Percentiles rank a stretch among this genome's conserved stretches.
Evolutionary conservation across 257 asterid species (phyloP).

Genomic region (Perilla frutescens): DNA sequence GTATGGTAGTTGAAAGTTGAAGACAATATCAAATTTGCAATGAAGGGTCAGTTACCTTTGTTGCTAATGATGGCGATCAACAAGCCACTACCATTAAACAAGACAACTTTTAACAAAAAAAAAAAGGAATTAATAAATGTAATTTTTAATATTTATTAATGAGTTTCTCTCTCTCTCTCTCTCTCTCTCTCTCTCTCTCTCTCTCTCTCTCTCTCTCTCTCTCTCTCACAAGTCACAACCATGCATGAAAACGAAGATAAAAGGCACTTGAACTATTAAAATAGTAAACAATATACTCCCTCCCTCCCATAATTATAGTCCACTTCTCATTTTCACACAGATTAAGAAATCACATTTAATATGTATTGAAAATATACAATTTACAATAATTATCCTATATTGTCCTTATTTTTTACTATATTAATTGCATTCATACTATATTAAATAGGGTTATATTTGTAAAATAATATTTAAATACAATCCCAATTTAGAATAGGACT

Average conservation of each 20-base stretch:
- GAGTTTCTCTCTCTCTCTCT: background rate
- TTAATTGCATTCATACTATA: too few species aligned
- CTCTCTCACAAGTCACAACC: slow-evolving; percentile 26
- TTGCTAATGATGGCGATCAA: slow-evolving; percentile 39
- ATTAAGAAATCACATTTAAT: too few species aligned
- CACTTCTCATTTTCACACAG: too few species aligned
- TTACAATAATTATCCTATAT: too few species aligned
- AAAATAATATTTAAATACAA: too few species aligned
- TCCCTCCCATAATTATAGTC: too few species aligned
- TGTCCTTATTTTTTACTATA: too few species aligned
- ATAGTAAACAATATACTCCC: background rate
- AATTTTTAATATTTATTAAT: background rate
- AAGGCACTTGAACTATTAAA: background rate
- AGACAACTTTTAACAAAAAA: background rate
- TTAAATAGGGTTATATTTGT: too few species aligned
- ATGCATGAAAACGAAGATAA: slow-evolving; percentile 37
- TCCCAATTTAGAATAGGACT: too few species aligned
- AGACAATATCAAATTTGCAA: slow-evolving; percentile 42
- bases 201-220: slow-evolving; percentile 2
- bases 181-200: background rate
- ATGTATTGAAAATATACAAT: too few species aligned
- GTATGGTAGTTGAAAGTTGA: slow-evolving; percentile 48
- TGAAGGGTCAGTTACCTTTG: slow-evolving; percentile 42
- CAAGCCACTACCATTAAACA: slow-evolving; percentile 31
- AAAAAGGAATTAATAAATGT: background rate